Evolutionary conservation across 2,329 filamentous ascomycete genomes (phyloP), one percentile per base, ranked within the genome.

Genomic region (Venturia effusa): DNA sequence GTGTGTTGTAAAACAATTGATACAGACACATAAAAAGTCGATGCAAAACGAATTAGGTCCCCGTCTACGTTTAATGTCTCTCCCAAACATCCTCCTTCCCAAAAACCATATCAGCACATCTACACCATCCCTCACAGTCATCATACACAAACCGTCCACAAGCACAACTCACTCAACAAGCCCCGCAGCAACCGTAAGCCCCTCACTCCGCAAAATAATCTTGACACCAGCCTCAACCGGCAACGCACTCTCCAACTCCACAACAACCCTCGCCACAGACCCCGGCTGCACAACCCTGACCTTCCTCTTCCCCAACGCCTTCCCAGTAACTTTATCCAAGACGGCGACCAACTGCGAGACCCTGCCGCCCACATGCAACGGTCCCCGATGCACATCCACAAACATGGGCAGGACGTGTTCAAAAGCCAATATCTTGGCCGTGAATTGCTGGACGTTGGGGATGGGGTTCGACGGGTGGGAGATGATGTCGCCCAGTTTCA

Each of bases 371-470:
- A 87, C 85, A 73, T 96, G 89, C 61, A 97, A 77, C 10, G 92
- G 83, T 0, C 94, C 94, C 24, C 91, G 81, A 73, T 97, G 92
- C 10, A 99, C 85, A 70, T 97, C 93, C 11, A 97, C 84, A 30
- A 85, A 84, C 84, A 93, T 94, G 0, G 93, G 93, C 76, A 92
- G 88, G 19, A 99, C 77, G 67, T 93, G 88, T 66, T 96, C 91
- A 70, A 97, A 96, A 0, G 92, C 91, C 64, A 97, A 82, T 13
- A 94, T 86, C 75, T 96, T 96, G 66, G 89, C 85, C 1, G 84
- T 90, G 70, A 97, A 92, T 0, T 80, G 83, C 64, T 88, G 88
- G 65, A 90, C 79, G 65, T 88, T 89, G 32, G 80, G 76, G 40
- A 96, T 87, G 0, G 91, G 88, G 1, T 82, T 77, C 1, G 81